These are phyloP conservation scores for Trichosporon sp. DNA, from an alignment of 1,284 basidiomycete species.

Conservation along the genomic window DNA sequence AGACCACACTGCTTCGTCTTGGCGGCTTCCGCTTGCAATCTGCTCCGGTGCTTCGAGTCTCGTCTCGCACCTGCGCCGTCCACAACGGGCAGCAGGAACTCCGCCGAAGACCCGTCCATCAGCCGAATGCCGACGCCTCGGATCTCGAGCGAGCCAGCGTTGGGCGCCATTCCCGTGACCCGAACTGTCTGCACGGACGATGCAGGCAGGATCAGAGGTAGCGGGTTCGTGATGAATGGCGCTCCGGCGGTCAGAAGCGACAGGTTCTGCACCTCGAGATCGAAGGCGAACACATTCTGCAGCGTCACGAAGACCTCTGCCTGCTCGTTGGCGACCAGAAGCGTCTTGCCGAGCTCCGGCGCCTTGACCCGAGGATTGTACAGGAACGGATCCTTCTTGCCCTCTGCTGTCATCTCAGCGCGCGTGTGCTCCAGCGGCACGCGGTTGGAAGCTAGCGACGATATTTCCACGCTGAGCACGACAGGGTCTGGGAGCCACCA, in stretches of 20 bases:
- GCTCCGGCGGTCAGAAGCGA: constrained; percentile 82
- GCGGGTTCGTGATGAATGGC: constrained; percentile 61
- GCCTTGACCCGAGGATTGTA: constrained; percentile 70
- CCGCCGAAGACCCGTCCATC: constrained; percentile 63
- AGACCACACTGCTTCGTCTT: constrained; percentile 36
- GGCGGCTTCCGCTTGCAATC: constrained; percentile 52
- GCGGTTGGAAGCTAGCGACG: constrained; percentile 66
- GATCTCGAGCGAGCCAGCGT: constrained; percentile 63
- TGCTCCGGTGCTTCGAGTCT: constrained; percentile 47
- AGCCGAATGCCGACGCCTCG: constrained; percentile 73
- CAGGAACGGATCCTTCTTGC: constrained; percentile 67
- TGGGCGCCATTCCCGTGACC: constrained; percentile 62
- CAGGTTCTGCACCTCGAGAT: constrained; percentile 75
- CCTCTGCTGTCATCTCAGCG: constrained; percentile 23
- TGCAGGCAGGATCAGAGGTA: constrained; percentile 62
- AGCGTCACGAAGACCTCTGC: constrained; percentile 76
- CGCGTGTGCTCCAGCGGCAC: constrained; percentile 63
- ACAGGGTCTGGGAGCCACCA: constrained; percentile 75
- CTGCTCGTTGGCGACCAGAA: constrained; percentile 75
- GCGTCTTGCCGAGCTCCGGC: constrained; percentile 54
- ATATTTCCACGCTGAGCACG: constrained; percentile 68
- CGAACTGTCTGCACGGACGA: constrained; percentile 67
- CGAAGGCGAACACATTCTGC: constrained; percentile 86
- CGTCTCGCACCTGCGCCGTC: constrained; percentile 63
- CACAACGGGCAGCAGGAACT: constrained; percentile 69